A percentile compares a stretch with the other conserved stretches of the same genome.
Evolutionary conservation across 495 filamentous ascomycete species (phyloP).

Genomic region (Filosporella fistucella): DNA sequence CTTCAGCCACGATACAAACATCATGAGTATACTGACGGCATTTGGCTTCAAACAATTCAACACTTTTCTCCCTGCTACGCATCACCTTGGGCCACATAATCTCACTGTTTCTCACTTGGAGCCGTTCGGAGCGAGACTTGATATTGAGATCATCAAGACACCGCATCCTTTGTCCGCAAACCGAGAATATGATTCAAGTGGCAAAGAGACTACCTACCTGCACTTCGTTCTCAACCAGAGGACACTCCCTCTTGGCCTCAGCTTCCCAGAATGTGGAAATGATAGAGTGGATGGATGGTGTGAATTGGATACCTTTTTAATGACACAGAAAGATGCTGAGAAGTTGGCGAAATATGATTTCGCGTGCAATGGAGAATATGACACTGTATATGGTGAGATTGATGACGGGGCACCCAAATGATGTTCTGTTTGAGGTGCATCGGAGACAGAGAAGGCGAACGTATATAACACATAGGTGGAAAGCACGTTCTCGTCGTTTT

Average conservation of each 20-base stretch:
- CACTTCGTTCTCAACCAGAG: constrained; percentile 64
- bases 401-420: constrained; percentile 35
- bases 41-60: constrained; percentile 53
- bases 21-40: constrained; percentile 56
- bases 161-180: constrained; percentile 43
- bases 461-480: too few species aligned
- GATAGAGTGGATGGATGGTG: constrained; percentile 61
- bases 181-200: constrained; percentile 30
- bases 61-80: constrained; percentile 40
- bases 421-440: too few species aligned
- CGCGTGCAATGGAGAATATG: constrained; percentile 48
- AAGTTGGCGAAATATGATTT: constrained; percentile 44
- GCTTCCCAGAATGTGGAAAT: constrained; percentile 49
- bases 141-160: constrained; percentile 59
- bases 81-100: constrained; percentile 39
- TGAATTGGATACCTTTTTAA: constrained; percentile 51
- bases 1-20: constrained; percentile 87
- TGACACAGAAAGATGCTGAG: constrained; percentile 39
- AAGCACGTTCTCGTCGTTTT: too few species aligned
- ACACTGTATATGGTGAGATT: constrained; percentile 36
- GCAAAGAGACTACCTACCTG: constrained; percentile 47
- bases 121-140: constrained; percentile 56
- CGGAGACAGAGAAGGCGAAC: too few species aligned
- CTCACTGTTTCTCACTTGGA: constrained; percentile 52
- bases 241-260: constrained; percentile 52